Conservation (phyloP, 176 grass and related monocot species). For the Rhipidocladum racemiflorum region DNA sequence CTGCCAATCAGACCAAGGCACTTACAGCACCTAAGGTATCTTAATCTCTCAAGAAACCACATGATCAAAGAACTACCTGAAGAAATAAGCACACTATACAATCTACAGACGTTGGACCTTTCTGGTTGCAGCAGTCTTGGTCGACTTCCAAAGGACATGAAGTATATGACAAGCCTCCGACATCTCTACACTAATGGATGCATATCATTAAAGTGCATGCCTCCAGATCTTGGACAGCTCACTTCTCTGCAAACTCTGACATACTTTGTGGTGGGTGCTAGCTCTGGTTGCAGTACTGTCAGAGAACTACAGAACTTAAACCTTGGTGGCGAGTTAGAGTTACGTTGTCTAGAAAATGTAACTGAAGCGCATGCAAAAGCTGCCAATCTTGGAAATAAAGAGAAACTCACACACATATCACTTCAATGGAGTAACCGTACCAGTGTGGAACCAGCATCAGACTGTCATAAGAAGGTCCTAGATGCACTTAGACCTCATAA, state of each 20-base stretch:
- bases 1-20: not conserved
- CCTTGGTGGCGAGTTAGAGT: not conserved
- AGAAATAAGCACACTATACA: constrained; percentile 3
- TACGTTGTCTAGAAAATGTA: not conserved
- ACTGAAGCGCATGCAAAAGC: not conserved
- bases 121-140: rapidly evolving
- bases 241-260: constrained; percentile 5
- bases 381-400: not conserved
- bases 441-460: not conserved
- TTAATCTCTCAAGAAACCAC: rapidly evolving
- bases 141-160: constrained; percentile 36
- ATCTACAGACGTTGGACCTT: constrained; percentile 2
- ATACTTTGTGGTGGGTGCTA: not conserved
- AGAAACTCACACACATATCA: not conserved
- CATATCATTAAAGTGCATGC: not conserved
- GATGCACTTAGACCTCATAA: constrained; percentile 12
- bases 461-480: not conserved
- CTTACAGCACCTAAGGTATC: not conserved
- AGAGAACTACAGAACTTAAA: not conserved
- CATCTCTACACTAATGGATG: constrained; percentile 20
- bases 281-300: not conserved
- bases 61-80: not conserved
- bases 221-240: not conserved
- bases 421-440: not conserved
- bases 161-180: constrained; percentile 20